These are phyloP conservation scores for Fusarium buharicum DNA, from an alignment of 2,329 filamentous ascomycete species.

Conservation along the genomic window DNA sequence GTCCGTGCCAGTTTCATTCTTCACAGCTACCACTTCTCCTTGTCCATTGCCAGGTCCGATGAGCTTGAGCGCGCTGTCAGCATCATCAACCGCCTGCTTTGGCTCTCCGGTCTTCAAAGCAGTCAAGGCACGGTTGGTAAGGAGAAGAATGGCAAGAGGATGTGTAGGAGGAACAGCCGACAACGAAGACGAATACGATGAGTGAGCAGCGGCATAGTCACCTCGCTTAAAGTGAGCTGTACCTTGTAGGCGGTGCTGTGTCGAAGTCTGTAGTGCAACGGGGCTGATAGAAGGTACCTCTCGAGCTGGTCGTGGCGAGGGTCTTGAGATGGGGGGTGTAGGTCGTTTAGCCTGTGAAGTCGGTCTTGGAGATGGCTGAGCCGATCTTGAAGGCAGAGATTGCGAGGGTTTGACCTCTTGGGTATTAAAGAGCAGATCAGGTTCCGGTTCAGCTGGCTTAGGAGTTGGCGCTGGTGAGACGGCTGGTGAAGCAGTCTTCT, in stretches of 20 bases:
- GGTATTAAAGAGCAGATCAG: slow-evolving; percentile 71
- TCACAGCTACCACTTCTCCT: slow-evolving; percentile 79
- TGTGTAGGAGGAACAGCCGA: slow-evolving; percentile 79
- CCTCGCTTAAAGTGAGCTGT: slow-evolving; percentile 93
- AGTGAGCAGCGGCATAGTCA: slow-evolving; percentile 88
- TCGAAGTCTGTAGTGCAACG: slow-evolving; percentile 77
- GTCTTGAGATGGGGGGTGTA: slow-evolving; percentile 52
- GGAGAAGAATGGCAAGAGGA: slow-evolving; percentile 85
- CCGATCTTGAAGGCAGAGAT: slow-evolving; percentile 52
- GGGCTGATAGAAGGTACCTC: slow-evolving; percentile 74
- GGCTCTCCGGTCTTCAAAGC: slow-evolving; percentile 92
- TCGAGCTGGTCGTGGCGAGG: slow-evolving; percentile 62
- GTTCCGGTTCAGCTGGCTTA: slow-evolving; percentile 56
- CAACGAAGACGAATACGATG: slow-evolving; percentile 82
- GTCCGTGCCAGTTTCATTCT: slow-evolving; percentile 64
- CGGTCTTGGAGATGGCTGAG: slow-evolving; percentile 54
- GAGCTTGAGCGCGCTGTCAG: slow-evolving; percentile 79
- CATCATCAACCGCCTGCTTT: slow-evolving; percentile 85
- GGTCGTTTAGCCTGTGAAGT: slow-evolving; percentile 50
- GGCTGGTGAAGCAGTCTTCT: slow-evolving; percentile 63
- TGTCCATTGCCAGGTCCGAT: slow-evolving; percentile 85
- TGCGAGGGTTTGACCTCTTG: slow-evolving; percentile 51
- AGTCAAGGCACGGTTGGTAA: slow-evolving; percentile 91
- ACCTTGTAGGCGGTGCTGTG: slow-evolving; percentile 80
- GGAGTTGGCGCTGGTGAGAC: slow-evolving; percentile 58